These are phyloP conservation scores for Candida silvatica DNA, from an alignment of 805 yeast species.

Conservation along the genomic window DNA sequence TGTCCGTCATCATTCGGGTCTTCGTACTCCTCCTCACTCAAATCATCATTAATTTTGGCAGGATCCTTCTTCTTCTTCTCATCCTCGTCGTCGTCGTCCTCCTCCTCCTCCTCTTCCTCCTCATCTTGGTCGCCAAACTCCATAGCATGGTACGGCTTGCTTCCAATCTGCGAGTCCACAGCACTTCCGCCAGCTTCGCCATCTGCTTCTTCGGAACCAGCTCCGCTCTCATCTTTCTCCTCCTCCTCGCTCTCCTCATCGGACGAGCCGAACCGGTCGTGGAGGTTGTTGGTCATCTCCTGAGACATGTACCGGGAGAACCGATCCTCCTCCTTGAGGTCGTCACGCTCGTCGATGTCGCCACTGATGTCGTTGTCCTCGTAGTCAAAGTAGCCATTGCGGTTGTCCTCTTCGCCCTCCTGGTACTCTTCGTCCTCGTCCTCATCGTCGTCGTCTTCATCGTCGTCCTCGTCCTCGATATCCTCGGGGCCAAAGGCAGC, in stretches of 20 bases:
- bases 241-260: slow-evolving; percentile 55
- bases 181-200: slow-evolving; percentile 10
- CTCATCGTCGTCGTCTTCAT: slow-evolving; percentile 7
- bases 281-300: slow-evolving; percentile 50
- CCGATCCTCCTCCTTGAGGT: slow-evolving; percentile 38
- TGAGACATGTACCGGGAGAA: slow-evolving; percentile 71
- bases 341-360: slow-evolving; percentile 16
- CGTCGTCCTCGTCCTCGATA: slow-evolving; percentile 4
- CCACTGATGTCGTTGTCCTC: slow-evolving; percentile 14
- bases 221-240: slow-evolving; percentile 5
- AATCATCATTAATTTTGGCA: slow-evolving; percentile 14
- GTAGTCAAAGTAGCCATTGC: slow-evolving; percentile 1
- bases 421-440: slow-evolving; percentile 1
- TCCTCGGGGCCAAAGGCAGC: background rate
- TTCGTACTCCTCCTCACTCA: slow-evolving; percentile 54
- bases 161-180: slow-evolving; percentile 12
- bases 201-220: background rate
- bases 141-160: slow-evolving; percentile 28
- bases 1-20: slow-evolving; percentile 81
- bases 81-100: slow-evolving; percentile 48
- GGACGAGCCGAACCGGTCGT: slow-evolving; percentile 40
- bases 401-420: slow-evolving; percentile 6
- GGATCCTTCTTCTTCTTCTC: slow-evolving; percentile 40
- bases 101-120: slow-evolving; percentile 35
- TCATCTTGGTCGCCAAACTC: slow-evolving; percentile 29